Percentiles rank a stretch among this genome's conserved stretches.
phyloP scores from a whole-genome alignment of 345 rosid genomes.

The Hypericum androsaemum region DNA sequence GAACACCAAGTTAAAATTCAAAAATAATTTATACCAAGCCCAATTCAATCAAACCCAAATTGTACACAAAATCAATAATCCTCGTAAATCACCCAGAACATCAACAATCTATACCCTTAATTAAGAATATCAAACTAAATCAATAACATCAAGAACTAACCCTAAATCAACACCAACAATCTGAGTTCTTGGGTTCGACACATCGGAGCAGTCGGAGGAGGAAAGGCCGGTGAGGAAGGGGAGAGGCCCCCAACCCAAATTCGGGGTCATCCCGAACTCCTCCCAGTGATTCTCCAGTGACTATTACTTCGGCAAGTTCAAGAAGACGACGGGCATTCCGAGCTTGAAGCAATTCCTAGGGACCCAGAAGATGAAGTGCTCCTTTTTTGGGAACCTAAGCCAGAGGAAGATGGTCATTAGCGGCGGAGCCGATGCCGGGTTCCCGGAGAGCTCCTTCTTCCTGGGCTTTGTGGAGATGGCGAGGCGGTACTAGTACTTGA shows the following conservation, averaged over 20 bases:
- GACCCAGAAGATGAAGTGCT: slow-evolving; percentile 87
- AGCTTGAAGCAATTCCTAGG: slow-evolving; percentile 35
- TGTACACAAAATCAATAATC: too few relatives aligned
- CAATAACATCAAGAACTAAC: too few relatives aligned
- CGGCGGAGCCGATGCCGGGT: slow-evolving; percentile 61
- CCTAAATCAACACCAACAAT: too few relatives aligned
- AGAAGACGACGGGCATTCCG: slow-evolving; percentile 33
- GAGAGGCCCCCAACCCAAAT: slow-evolving; percentile 34
- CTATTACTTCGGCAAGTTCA: slow-evolving; percentile 36
- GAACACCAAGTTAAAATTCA: too few relatives aligned
- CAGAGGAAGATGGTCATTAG: slow-evolving; percentile 68
- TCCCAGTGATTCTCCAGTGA: slow-evolving; percentile 11
- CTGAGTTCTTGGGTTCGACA: too few relatives aligned
- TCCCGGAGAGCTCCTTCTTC: slow-evolving; percentile 68
- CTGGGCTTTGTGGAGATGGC: slow-evolving; percentile 64
- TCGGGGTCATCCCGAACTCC: slow-evolving; percentile 7
- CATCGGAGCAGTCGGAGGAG: too few relatives aligned
- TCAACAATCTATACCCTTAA: too few relatives aligned
- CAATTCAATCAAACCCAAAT: too few relatives aligned
- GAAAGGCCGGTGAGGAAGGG: too few relatives aligned
- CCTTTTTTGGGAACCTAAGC: slow-evolving; percentile 75
- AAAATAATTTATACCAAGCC: too few relatives aligned
- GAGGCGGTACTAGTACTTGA: slow-evolving; percentile 63
- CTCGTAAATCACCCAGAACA: too few relatives aligned
- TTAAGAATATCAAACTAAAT: too few relatives aligned